Evolutionary conservation across 2,329 filamentous ascomycete genomes (phyloP), one percentile per base, ranked within the genome.

Genomic region (Leptographium procerum): DNA sequence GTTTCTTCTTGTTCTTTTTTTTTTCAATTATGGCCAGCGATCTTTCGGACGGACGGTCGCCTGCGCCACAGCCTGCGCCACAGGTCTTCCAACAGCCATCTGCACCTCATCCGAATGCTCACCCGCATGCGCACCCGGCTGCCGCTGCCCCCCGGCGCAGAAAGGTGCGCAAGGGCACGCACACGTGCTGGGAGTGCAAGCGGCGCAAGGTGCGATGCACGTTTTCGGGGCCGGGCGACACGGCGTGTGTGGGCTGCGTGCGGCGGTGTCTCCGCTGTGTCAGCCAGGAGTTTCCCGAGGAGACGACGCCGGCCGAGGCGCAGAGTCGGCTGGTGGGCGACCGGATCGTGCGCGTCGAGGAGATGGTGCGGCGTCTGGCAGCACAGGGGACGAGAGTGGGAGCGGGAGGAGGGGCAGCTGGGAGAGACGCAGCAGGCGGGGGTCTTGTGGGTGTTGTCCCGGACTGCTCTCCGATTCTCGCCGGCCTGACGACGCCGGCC

Each of bases 101-200:
- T n/a, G n/a, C n/a, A n/a, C n/a, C n/a, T n/a, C n/a, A n/a, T n/a
- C n/a, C n/a, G n/a, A n/a, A n/a, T n/a, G n/a, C n/a, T n/a, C n/a
- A n/a, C n/a, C n/a, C n/a, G n/a, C 13, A 40, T 1, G 36, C 10
- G n/a, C n/a, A 47, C 33, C 33, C 33, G 33, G n/a, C n/a, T n/a
- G n/a, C n/a, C 33, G 33, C 33, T 36, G 33, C 8, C 33, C 33
- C 40, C n/a, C 40, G 40, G 62, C 69, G 70, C 57, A 66, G 71
- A 43, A 79, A 73, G 59, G 34, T 80, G 26, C 75, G 78, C 26
- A 82, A 81, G 57, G 80, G 80, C n/a, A 83, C 80, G 0, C 71
- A 69, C 31, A 81, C 78, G 58, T 83, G 80, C 65, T 82, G 79
- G 79, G 79, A 82, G 62, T 83, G 80, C 71, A 79, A 79, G 66